Conservation (phyloP, 441 rosid genomes). For the Melastoma candidum region DNA sequence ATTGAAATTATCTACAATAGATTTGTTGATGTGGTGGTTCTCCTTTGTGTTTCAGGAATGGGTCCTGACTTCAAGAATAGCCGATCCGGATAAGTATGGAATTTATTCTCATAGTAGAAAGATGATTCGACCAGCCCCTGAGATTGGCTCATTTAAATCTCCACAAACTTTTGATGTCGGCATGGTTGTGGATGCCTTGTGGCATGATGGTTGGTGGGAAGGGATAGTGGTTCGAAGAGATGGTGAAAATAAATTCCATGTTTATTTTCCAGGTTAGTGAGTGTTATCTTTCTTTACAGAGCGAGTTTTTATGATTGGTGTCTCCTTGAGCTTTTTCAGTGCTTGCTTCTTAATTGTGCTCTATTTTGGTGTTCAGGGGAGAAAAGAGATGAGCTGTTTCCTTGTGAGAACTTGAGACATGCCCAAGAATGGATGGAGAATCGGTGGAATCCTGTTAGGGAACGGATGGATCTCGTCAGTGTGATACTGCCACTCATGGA, state of each 20-base stretch:
- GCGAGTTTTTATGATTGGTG: background rate
- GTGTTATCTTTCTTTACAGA: background rate
- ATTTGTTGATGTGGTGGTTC: background rate
- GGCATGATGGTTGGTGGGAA: slow-evolving; percentile 86
- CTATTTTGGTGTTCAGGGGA: slow-evolving; percentile 36
- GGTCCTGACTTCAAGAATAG: slow-evolving; percentile 49
- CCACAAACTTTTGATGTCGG: slow-evolving; percentile 32
- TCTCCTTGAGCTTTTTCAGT: background rate
- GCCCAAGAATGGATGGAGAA: slow-evolving; percentile 66
- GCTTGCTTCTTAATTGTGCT: slow-evolving; percentile 1
- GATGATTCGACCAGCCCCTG: slow-evolving; percentile 38
- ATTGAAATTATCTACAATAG: background rate
- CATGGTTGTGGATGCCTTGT: slow-evolving; percentile 67
- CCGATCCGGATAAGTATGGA: slow-evolving; percentile 42
- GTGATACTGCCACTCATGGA: slow-evolving; percentile 17
- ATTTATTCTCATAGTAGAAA: slow-evolving; percentile 41
- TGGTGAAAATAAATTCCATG: slow-evolving; percentile 37
- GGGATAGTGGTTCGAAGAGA: slow-evolving; percentile 51
- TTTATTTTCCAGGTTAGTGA: slow-evolving; percentile 61
- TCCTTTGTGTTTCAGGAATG: slow-evolving; percentile 48
- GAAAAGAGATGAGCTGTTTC: slow-evolving; percentile 37
- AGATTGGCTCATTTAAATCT: slow-evolving; percentile 13
- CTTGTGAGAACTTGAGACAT: slow-evolving; percentile 33
- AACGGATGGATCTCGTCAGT: slow-evolving; percentile 35
- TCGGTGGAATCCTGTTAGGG: slow-evolving; percentile 34